Evolutionary conservation across 2,329 filamentous ascomycete genomes (phyloP).

Genomic region (Paradendryphiella salina): DNA sequence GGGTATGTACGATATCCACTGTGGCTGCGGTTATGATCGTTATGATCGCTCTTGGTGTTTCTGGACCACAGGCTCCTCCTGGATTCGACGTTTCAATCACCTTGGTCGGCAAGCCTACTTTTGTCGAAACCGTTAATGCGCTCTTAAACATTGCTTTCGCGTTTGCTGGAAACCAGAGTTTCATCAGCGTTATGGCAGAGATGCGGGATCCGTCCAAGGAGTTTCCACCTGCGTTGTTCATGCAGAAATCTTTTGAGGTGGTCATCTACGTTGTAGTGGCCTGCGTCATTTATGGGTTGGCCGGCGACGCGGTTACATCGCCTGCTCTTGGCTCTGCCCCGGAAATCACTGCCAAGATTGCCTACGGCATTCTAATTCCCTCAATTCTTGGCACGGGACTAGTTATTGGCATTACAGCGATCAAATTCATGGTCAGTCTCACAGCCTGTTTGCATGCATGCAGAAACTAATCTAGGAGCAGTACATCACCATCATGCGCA

Average conservation of each 20-base stretch:
- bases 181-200: conserved; percentile 69
- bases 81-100: conserved; percentile 30
- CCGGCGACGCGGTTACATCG: conserved; percentile 62
- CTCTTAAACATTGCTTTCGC: conserved; percentile 68
- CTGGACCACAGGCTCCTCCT: conserved; percentile 45
- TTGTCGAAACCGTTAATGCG: conserved; percentile 34
- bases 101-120: conserved; percentile 33
- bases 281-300: conserved; percentile 69
- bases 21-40: conserved; percentile 66
- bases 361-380: conserved; percentile 68
- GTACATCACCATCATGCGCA: conserved; percentile 64
- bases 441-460: too few species aligned
- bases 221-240: conserved; percentile 64
- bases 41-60: conserved; percentile 66
- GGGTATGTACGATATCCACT: conserved; percentile 62
- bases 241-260: conserved; percentile 59
- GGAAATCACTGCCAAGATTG: conserved; percentile 61
- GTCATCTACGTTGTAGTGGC: conserved; percentile 66
- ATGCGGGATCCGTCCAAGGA: conserved; percentile 61
- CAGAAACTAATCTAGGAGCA: conserved; percentile 30
- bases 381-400: conserved; percentile 73
- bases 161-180: conserved; percentile 66
- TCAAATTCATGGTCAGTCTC: conserved; percentile 57
- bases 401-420: conserved; percentile 68
- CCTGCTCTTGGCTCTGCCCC: conserved; percentile 68